Evolutionary conservation across 768 basidiomycete species (phyloP).

Genomic region (Sarcodon sp.): DNA sequence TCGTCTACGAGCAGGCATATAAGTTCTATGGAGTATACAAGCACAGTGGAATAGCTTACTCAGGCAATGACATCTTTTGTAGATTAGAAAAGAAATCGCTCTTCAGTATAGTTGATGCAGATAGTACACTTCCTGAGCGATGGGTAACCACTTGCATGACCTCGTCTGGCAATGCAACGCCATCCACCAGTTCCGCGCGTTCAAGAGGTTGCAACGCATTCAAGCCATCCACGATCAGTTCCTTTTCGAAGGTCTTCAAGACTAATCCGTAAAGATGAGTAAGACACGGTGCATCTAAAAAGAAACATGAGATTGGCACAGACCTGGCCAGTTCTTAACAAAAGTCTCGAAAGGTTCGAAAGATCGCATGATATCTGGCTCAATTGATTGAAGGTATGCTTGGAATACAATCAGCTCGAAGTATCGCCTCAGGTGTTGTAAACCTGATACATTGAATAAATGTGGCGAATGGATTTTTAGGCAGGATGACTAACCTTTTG

Average conservation of each 20-base stretch:
- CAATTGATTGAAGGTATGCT: conserved; percentile 72
- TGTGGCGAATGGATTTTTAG: not conserved
- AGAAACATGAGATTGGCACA: not conserved
- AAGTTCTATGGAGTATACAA: not conserved
- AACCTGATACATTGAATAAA: conserved; percentile 24
- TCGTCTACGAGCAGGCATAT: conserved; percentile 29
- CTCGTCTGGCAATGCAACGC: conserved; percentile 81
- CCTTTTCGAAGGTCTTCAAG: conserved; percentile 91
- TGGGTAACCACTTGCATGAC: conserved; percentile 77
- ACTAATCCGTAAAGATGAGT: conserved; percentile 29
- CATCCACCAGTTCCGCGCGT: conserved; percentile 50
- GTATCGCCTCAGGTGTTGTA: conserved; percentile 75
- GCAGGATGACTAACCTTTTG: conserved; percentile 41
- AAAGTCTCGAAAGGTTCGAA: conserved; percentile 74
- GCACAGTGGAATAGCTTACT: conserved; percentile 37
- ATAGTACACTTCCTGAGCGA: conserved; percentile 76
- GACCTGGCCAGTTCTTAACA: conserved; percentile 76
- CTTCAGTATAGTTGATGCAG: conserved; percentile 89
- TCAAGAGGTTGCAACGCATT: conserved; percentile 76
- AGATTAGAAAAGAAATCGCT: conserved; percentile 89
- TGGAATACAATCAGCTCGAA: conserved; percentile 84
- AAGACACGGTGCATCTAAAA: not conserved
- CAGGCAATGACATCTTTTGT: conserved; percentile 93
- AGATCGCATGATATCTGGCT: conserved; percentile 67
- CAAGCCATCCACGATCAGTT: conserved; percentile 66